Evolutionary conservation across 2,329 filamentous ascomycete genomes (phyloP), one percentile per base, ranked within the genome.

Genomic region (Laburnicola sp.): DNA sequence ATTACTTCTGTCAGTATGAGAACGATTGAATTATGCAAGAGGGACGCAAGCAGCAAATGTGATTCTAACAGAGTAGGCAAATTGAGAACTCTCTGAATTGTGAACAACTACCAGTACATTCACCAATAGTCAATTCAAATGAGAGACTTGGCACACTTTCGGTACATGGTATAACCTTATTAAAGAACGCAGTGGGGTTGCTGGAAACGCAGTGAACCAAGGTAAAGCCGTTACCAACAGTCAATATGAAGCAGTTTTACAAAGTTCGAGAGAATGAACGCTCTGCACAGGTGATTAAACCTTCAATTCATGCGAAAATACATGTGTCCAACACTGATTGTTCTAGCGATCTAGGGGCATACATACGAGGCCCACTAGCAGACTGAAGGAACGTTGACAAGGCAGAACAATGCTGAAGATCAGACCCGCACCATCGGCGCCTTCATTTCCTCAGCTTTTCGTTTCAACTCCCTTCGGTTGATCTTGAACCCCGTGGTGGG

Each of bases 401-500:
- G 22, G 11, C 11, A 36, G 34, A 7, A 36, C 22, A n/a, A 7
- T 6, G 34, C n/a, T n/a, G 11, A 36, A n/a, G 6, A 36, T 6
- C n/a, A 6, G 11, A 6, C 6, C 11, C 22, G 34, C 34, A 36
- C 34, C 34, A 36, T 36, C 34, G 34, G 34, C 34, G 38, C 25
- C 38, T 41, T 41, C 38, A 27, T 41, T 11, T 22, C 38, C 22
- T 25, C 10, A n/a, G 22, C 38, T 27, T 7, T 25, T 27, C 8
- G 22, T 27, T 73, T 70, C 51, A 74, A 43, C 16, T n/a, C 40
- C 26, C 40, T n/a, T 43, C 40, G 26, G 22, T 43, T 43, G 10
- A 43, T 43, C 40, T 43, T 43, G 40, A 43, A 43, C 16, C 40
- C 40, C 11, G 28, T 43, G 3, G 28, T 30, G 8, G 40, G 40